Base-by-base conservation (phyloP, 768 basidiomycete species). In the Cystoderma amianthinum region DNA sequence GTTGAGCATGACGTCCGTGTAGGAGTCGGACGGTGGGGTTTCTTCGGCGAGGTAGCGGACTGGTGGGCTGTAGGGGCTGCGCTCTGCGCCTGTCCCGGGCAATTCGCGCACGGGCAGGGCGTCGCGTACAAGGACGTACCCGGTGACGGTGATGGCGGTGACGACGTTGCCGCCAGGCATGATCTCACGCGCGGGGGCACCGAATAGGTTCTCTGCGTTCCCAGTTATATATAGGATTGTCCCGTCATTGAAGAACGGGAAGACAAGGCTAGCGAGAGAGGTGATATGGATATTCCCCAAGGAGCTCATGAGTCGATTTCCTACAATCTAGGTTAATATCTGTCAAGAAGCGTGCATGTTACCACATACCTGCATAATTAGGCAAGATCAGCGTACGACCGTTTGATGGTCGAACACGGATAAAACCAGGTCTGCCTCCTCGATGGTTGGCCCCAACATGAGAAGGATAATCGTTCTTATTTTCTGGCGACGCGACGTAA, bases 191-290 rank as follows among this genome's bases (percentile, higher is more conserved):
- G 44, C 44, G 7, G 36, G 36, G 5, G 23, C 4, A 6, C 70
- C 76, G n/a, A 71, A 54, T 17, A 68, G 48, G 25, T 60, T 71
- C 24, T 53, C 44, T 5, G 72, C 74, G 15, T 44, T 49, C 3
- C 74, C 76, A 7, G 75, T 76, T n/a, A 78, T 49, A 42, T 77
- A 77, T 5, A 77, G 55, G 13, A 77, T 58, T 21, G 65, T 48
- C 6, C 74, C 76, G 0, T 60, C 65, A 24, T 54, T 51, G 48
- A 70, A 77, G 22, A 62, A 62, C 2, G 68, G 52, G 41, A 76
- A 65, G 7, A 68, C 68, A 7, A 74, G 53, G 1, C 65, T 64
- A 5, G 76, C 74, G 0, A 71, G 47, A 4, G 68, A 64, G 0
- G 67, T 71, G 13, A 56, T 55, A 36, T 67, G 61, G 20, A 74